Percentiles rank a stretch among this genome's conserved stretches.
Conservation (phyloP, 805 yeast genomes). For the Starmerella bombi region DNA sequence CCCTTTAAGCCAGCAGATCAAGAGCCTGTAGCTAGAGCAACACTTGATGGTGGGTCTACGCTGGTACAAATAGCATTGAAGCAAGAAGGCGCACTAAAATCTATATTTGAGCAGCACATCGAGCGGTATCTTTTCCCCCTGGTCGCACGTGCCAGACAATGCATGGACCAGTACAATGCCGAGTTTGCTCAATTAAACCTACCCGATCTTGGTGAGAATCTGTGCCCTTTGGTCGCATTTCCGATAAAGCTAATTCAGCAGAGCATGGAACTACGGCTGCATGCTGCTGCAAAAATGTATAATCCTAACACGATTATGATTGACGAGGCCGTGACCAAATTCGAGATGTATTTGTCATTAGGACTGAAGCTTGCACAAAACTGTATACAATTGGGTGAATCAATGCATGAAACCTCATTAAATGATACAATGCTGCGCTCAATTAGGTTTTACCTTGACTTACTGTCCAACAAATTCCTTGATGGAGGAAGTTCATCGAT, state of each 20-base stretch:
- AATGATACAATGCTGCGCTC: conserved; percentile 63
- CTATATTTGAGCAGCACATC: conserved; percentile 56
- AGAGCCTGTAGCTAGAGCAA: no score
- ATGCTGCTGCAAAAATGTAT: conserved; percentile 61
- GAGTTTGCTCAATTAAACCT: conserved; percentile 51
- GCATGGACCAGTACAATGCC: conserved; percentile 48
- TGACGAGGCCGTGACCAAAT: conserved; percentile 83
- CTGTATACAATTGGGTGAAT: conserved; percentile 39
- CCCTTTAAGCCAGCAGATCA: neutral
- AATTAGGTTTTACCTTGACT: conserved; percentile 52
- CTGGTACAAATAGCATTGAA: conserved; percentile 75
- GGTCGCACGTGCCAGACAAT: conserved; percentile 65
- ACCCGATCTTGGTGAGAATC: conserved; percentile 45
- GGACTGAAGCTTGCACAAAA: conserved; percentile 65
- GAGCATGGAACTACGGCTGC: conserved; percentile 56
- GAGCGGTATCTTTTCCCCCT: conserved; percentile 64
- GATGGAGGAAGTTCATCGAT: conserved; percentile 50
- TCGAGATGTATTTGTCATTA: conserved; percentile 58
- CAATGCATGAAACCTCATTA: conserved; percentile 43
- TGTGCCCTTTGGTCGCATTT: conserved; percentile 54
- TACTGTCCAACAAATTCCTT: conserved; percentile 62
- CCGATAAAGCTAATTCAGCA: conserved; percentile 74
- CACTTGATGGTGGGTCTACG: conserved; percentile 32
- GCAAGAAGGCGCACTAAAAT: conserved; percentile 33
- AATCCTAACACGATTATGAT: conserved; percentile 92